Base-by-base conservation (phyloP, 768 basidiomycete genomes). In the Tylopilus balloui region DNA sequence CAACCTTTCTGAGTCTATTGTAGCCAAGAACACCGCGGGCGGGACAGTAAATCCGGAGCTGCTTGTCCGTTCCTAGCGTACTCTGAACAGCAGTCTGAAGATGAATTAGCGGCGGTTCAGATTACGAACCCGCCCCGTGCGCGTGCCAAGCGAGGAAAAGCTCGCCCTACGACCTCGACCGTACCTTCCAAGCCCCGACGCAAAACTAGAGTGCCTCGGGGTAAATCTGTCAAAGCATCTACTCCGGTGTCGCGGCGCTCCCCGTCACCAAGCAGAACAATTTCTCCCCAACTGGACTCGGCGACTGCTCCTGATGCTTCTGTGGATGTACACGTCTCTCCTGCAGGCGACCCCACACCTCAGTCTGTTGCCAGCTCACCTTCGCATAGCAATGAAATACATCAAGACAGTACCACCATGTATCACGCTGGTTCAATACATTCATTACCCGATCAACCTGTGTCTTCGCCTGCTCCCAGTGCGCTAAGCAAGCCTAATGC, bases 11-110 rank as follows among this genome's bases (percentile, higher is more conserved):
- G 38, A 55, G 47, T 29, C 36, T 34, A 14, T 9, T 20, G 29
- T 58, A 90, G 88, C 53, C 77, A 85, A 60, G 86, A 92, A 58
- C 91, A 94, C 59, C 75, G 75, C n/a, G 77, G 76, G 51, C 84
- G 89, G 42, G 74, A 73, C 28, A 70, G 73, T 42, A 81, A 81
- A 64, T 71, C 74, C 0, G 68, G 69, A 3, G 41, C 44, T 1
- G 39, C 54, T 0, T 77, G 80, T 57, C 67, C 74, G 3, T 79
- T 81, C 59, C 71, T 82, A 55, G 28, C 41, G 2, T 39, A 42
- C 14, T 36, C 55, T 21, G 59, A 57, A 19, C 52, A 53, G 2
- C 40, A 42, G 49, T 42, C 65, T 1, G 63, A 69, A 27, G 69
- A 71, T 27, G 56, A 62, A 34, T 28, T 52, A 3, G 51, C 55